Conservation (phyloP, 2,329 filamentous ascomycete genomes). For the Chaetomiaceae sp. region DNA sequence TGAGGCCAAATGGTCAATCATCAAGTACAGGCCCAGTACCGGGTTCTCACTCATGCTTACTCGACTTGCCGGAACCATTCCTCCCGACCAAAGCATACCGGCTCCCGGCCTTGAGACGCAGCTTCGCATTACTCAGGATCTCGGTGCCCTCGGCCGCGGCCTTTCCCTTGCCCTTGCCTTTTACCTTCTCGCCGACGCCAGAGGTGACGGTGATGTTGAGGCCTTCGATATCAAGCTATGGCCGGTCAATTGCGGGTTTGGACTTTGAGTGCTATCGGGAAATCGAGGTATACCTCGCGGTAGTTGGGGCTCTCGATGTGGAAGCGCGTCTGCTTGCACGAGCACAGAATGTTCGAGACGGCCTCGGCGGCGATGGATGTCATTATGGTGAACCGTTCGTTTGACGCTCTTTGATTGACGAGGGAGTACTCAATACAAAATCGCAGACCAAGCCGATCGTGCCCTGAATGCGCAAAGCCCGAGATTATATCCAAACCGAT, state of each 20-base stretch:
- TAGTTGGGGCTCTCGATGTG: conserved; percentile 53
- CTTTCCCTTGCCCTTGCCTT: conserved; percentile 40
- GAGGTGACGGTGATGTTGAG: conserved; percentile 64
- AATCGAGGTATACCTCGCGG: conserved; percentile 58
- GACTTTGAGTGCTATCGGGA: no score
- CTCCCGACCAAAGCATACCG: conserved; percentile 75
- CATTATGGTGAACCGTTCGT: no score
- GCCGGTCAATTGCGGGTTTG: conserved; percentile 45
- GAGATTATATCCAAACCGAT: no score
- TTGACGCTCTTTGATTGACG: no score
- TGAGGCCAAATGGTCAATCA: conserved; percentile 30
- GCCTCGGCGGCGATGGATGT: conserved; percentile 44
- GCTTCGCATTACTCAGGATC: conserved; percentile 63
- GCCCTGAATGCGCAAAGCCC: no score
- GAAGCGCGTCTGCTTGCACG: conserved; percentile 64
- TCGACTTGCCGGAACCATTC: conserved; percentile 82
- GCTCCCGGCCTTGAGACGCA: conserved; percentile 67
- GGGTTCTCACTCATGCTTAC: conserved; percentile 37
- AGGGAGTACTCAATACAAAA: background rate
- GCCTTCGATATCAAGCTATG: conserved; percentile 65
- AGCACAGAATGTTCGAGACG: conserved; percentile 54
- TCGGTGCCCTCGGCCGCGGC: conserved; percentile 52
- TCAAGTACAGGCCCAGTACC: background rate
- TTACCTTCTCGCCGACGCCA: conserved; percentile 17
- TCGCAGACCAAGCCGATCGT: no score